These are phyloP conservation scores for Dipodascus geniculatus DNA, from an alignment of 805 yeast species.

Conservation along the genomic window DNA sequence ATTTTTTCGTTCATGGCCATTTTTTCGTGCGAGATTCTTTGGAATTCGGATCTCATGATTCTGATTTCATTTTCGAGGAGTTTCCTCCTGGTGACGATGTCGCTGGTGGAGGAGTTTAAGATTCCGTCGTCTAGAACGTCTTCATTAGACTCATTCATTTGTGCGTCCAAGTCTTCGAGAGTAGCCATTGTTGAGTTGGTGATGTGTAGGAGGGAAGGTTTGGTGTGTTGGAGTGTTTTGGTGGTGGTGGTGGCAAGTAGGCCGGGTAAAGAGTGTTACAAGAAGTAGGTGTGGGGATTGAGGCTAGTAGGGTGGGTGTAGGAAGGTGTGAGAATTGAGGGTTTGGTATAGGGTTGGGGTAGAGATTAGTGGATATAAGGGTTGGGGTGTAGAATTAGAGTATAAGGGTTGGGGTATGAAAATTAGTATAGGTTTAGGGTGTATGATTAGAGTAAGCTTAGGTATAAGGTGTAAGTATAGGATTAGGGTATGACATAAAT, in stretches of 20 bases:
- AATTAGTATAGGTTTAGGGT: no score
- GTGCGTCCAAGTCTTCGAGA: slow-evolving; percentile 7
- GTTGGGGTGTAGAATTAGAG: no score
- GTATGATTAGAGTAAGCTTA: no score
- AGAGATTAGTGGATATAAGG: no score
- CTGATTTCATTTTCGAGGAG: slow-evolving; percentile 90
- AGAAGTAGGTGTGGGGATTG: no score
- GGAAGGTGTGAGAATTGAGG: no score
- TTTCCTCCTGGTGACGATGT: slow-evolving; percentile 74
- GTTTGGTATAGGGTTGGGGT: no score
- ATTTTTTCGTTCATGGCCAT: slow-evolving; percentile 86
- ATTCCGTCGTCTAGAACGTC: slow-evolving; percentile 75
- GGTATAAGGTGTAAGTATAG: no score
- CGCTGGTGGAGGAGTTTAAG: slow-evolving; percentile 62
- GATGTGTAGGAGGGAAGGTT: not conserved
- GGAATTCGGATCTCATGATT: slow-evolving; percentile 84
- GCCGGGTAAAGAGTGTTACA: not conserved
- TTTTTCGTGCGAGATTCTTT: slow-evolving; percentile 84
- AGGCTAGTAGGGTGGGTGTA: no score
- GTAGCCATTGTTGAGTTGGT: not conserved
- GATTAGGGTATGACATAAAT: no score
- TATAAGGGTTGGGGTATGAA: no score
- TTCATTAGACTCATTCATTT: slow-evolving; percentile 25
- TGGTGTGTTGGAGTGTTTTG: not conserved
- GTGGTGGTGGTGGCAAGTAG: not conserved